phyloP scores from a whole-genome alignment of 306 rosid species.

The Prunus mira region DNA sequence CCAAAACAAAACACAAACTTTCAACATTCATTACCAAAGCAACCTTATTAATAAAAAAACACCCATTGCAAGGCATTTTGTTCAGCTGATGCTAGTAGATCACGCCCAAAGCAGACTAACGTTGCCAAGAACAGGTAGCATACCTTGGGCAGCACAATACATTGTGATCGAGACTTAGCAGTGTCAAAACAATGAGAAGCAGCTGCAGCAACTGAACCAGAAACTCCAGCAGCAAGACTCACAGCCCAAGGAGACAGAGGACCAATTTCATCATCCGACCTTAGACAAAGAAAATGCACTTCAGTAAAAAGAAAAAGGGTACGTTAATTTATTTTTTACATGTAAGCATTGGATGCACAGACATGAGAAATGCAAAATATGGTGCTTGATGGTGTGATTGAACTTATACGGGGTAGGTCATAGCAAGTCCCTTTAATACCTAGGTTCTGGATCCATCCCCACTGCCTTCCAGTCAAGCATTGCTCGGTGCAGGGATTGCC shows the following conservation, averaged over 20 bases:
- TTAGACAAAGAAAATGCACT: conserved; percentile 36
- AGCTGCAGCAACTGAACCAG: conserved; percentile 86
- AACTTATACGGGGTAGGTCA: background rate
- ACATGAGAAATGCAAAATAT: background rate
- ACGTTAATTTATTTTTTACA: no score
- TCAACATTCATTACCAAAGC: background rate
- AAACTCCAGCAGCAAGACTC: conserved; percentile 83
- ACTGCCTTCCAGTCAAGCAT: conserved; percentile 88
- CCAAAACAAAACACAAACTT: conserved; percentile 18
- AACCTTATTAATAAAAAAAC: background rate
- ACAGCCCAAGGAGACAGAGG: conserved; percentile 71
- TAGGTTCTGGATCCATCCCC: conserved; percentile 80
- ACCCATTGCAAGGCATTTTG: background rate
- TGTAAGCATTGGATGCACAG: background rate
- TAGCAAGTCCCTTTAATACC: conserved; percentile 36
- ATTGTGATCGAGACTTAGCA: conserved; percentile 71
- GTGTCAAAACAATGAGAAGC: conserved; percentile 96
- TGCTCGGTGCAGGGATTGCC: conserved; percentile 82
- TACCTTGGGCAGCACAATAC: conserved; percentile 83
- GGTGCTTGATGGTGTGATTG: background rate
- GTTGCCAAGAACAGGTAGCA: background rate
- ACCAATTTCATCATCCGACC: conserved; percentile 69
- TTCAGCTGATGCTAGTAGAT: background rate
- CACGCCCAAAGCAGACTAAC: conserved; percentile 13
- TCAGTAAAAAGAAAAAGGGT: conserved; percentile 18